These are phyloP conservation scores for Bassia scoparia DNA, from an alignment of 148 eudicot species.

Conservation along the genomic window DNA sequence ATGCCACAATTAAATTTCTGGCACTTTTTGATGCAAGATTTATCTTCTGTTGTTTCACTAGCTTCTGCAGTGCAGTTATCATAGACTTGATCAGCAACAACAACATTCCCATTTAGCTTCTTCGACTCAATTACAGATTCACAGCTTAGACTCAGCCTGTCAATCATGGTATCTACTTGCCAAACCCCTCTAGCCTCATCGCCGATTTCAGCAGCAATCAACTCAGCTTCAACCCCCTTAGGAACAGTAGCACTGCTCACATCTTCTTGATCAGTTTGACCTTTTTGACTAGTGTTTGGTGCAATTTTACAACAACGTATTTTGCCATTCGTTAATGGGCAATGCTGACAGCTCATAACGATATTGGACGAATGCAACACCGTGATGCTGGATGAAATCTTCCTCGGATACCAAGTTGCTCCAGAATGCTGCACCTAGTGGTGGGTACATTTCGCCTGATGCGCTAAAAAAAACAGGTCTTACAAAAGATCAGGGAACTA, in stretches of 20 bases:
- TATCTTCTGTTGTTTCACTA: constrained; percentile 5
- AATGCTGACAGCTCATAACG: constrained; percentile 11
- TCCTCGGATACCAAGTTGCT: constrained; percentile 33
- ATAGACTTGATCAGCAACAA: constrained; percentile 2
- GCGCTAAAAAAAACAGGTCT: constrained; percentile 27
- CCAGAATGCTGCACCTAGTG: constrained; percentile 22
- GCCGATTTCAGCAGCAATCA: neutral
- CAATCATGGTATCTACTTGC: neutral
- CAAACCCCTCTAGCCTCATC: neutral
- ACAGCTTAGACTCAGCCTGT: neutral
- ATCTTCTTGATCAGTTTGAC: neutral
- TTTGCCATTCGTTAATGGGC: constrained; percentile 18
- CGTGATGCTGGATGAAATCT: constrained; percentile 21
- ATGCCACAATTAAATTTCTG: constrained; percentile 21
- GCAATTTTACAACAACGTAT: constrained; percentile 39
- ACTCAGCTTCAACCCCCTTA: neutral
- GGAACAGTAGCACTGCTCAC: neutral
- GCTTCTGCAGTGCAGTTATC: neutral
- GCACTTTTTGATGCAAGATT: neutral
- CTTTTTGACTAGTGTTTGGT: constrained; percentile 41
- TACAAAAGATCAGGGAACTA: constrained; percentile 24
- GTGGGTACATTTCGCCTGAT: constrained; percentile 30
- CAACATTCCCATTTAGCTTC: constrained; percentile 3
- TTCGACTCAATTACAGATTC: neutral
- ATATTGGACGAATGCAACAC: constrained; percentile 25